Base-by-base conservation (phyloP, 2,329 filamentous ascomycete genomes). In the Fusarium sp. region DNA sequence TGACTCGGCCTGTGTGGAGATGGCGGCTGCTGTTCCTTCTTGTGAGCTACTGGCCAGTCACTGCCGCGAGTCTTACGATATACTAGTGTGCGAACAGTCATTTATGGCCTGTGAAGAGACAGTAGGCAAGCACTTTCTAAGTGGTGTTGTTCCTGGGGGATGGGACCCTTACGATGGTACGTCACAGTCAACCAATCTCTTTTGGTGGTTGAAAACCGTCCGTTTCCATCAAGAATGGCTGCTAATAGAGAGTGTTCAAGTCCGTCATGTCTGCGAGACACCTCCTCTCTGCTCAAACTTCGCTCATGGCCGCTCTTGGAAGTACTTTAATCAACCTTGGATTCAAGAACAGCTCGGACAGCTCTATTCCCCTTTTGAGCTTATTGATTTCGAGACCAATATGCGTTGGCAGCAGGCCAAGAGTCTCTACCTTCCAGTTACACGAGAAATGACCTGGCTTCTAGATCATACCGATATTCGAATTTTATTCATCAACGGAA, bases 111-210 rank as follows among this genome's bases (percentile, higher is more conserved):
- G 58, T 24, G 58, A 57, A 4, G 27, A 44, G 22, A 38, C 27
- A 2, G 18, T 61, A 18, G 51, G 58, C 11, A n/a, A 49, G n/a
- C 34, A 24, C 6, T 30, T 56, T 2, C 20, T 56, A 22, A 43
- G 25, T 15, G 51, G 30, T 11, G 24, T 48, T 9, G 32, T 38
- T 3, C 58, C 34, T 27, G 58, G 58, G 6, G 58, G 58, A 10
- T 61, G 58, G 58, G 34, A 61, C 24, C 58, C 58, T 1, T 57
- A 56, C 16, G 58, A 61, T 25, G 56, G 58, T 61, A 3, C 34
- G 58, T 43, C 24, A 24, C 24, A 24, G 24, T 24, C 24, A 15
- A 8, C 30, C 30, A 12, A 12, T 32, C 30, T 32, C 30, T 32
- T 32, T 32, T 8, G 30, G 13, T 4, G 30, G 30, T 32, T 32